Conservation (phyloP, 2,329 filamentous ascomycete species). For the Clonostachys rosea region DNA sequence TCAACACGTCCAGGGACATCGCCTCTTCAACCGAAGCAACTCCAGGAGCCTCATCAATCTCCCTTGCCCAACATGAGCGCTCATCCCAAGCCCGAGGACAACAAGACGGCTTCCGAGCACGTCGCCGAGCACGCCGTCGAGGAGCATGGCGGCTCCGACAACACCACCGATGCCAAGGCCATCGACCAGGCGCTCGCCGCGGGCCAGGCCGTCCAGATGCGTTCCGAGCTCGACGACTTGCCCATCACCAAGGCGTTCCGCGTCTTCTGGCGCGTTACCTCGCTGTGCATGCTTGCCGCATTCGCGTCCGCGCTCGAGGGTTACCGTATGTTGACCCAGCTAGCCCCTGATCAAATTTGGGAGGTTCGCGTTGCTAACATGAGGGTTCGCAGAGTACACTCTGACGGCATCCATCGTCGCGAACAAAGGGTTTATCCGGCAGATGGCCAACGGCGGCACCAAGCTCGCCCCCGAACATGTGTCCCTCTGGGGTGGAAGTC, state of each 20-base stretch:
- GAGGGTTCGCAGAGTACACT: conserved; percentile 1
- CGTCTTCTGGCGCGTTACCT: conserved; percentile 2
- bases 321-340: neutral
- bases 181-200: conserved; percentile 51
- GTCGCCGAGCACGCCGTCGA: no score
- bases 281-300: neutral
- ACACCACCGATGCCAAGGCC: conserved; percentile 72
- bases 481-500: conserved; percentile 58
- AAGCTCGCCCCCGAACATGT: conserved; percentile 52
- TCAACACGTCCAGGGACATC: no score
- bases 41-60: no score
- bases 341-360: neutral
- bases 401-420: conserved; percentile 77
- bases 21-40: no score
- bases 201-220: conserved; percentile 2
- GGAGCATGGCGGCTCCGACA: no score
- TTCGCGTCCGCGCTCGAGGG: neutral
- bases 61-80: no score
- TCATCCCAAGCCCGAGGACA: no score
- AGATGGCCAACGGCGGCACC: conserved; percentile 67
- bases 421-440: conserved; percentile 59
- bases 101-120: no score
- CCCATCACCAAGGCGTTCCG: conserved; percentile 3
- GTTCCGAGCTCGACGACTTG: conserved; percentile 3
- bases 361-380: neutral